phyloP scores from a whole-genome alignment of 495 filamentous ascomycete species.

The Trichoderma gamsii region DNA sequence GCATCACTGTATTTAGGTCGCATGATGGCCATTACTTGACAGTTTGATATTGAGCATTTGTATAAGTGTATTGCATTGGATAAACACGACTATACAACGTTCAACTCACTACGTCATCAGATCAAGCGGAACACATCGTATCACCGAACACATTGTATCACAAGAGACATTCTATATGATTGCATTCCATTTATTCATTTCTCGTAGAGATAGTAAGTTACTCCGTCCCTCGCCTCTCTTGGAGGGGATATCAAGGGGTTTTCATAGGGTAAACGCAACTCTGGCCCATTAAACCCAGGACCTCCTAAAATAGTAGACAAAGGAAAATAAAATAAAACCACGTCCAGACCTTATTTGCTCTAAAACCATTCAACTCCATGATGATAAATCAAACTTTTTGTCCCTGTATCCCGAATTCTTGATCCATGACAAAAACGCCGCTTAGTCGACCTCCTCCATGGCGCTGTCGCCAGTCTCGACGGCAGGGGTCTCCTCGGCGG shows the following conservation, averaged over 20 bases:
- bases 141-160: too few species aligned
- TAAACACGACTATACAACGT: too few species aligned
- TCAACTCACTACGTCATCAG: neutral
- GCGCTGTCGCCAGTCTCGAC: slow-evolving; percentile 52
- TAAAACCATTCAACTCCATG: slow-evolving; percentile 12
- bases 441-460: slow-evolving; percentile 66
- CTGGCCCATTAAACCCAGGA: neutral
- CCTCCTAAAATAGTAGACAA: neutral
- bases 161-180: neutral
- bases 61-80: too few species aligned
- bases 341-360: slow-evolving; percentile 8
- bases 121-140: too few species aligned
- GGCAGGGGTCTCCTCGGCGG: slow-evolving; percentile 37
- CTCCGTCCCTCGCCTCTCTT: slow-evolving; percentile 7
- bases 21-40: neutral
- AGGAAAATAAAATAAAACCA: slow-evolving; percentile 9
- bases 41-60: neutral
- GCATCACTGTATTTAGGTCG: neutral
- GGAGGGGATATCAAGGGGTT: slow-evolving; percentile 10
- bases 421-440: neutral
- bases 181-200: slow-evolving; percentile 12
- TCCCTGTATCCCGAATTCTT: neutral
- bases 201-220: slow-evolving; percentile 8
- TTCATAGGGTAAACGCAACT: neutral
- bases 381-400: slow-evolving; percentile 9